A percentile compares a stretch with the other conserved stretches of the same genome.
Conservation (phyloP, 805 yeast genomes). For the Metschnikowia lachancei region DNA sequence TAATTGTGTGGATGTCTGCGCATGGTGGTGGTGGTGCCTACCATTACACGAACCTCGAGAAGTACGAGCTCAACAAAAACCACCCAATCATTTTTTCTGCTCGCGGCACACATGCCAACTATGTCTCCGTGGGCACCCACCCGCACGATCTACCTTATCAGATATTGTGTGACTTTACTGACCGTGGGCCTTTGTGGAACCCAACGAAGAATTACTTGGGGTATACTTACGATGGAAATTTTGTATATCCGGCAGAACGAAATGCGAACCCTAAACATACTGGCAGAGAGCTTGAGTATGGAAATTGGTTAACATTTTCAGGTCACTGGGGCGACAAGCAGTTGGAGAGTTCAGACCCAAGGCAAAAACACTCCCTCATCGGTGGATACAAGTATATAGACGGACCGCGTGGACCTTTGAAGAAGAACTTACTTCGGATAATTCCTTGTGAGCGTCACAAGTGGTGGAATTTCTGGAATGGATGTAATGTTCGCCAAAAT, state of each 20-base stretch:
- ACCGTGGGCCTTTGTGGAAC: conserved; percentile 94
- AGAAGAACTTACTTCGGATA: conserved; percentile 66
- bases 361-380: conserved; percentile 85
- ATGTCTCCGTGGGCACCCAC: conserved; percentile 93
- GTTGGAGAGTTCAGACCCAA: conserved; percentile 60
- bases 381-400: conserved; percentile 84
- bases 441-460: conserved; percentile 79
- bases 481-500: conserved; percentile 74
- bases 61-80: conserved; percentile 41
- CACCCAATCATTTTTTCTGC: conserved; percentile 85
- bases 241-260: conserved; percentile 40
- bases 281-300: conserved; percentile 53
- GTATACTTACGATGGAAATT: conserved; percentile 69
- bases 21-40: conserved; percentile 97
- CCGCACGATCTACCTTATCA: conserved; percentile 93
- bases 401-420: conserved; percentile 90
- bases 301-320: conserved; percentile 72
- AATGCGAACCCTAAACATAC: conserved; percentile 44
- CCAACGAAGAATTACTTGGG: conserved; percentile 80
- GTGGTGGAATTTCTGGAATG: conserved; percentile 89
- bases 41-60: conserved; percentile 71
- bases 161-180: conserved; percentile 89
- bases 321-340: conserved; percentile 94
- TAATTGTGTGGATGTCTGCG: conserved; percentile 92
- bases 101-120: conserved; percentile 96